Conservation (phyloP, 768 basidiomycete genomes). For the Podaxis rugospora region DNA sequence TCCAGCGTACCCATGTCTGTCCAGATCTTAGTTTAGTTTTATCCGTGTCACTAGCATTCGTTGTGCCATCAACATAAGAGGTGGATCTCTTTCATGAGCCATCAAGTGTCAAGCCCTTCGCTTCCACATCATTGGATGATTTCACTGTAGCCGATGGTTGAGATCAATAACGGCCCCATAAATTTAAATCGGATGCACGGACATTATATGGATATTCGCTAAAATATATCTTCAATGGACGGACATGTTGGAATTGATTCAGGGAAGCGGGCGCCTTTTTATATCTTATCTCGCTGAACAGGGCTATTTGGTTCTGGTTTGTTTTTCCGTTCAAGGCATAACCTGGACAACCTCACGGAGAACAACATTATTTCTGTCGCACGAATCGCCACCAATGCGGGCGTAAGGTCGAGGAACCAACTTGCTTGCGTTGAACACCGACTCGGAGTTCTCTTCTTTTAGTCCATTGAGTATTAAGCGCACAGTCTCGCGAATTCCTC, state of each 20-base stretch:
- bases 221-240: too few species aligned
- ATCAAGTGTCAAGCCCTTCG: background rate
- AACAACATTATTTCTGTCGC: background rate
- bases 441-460: background rate
- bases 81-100: background rate
- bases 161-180: background rate
- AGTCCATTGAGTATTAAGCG: background rate
- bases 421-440: background rate
- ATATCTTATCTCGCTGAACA: background rate
- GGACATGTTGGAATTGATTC: background rate
- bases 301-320: too few species aligned
- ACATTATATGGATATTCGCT: background rate
- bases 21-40: background rate
- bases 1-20: background rate
- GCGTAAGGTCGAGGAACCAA: background rate
- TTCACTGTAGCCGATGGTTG: background rate
- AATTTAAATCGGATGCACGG: background rate
- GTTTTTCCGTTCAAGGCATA: too few species aligned
- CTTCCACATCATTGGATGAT: background rate
- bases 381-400: slow-evolving; percentile 4
- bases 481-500: background rate
- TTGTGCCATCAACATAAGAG: background rate
- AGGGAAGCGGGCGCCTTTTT: background rate
- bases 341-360: background rate
- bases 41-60: background rate